These are phyloP conservation scores for Skeletonema menzelii DNA, from an alignment of 108 stramenopile genomes.

Conservation along the genomic window DNA sequence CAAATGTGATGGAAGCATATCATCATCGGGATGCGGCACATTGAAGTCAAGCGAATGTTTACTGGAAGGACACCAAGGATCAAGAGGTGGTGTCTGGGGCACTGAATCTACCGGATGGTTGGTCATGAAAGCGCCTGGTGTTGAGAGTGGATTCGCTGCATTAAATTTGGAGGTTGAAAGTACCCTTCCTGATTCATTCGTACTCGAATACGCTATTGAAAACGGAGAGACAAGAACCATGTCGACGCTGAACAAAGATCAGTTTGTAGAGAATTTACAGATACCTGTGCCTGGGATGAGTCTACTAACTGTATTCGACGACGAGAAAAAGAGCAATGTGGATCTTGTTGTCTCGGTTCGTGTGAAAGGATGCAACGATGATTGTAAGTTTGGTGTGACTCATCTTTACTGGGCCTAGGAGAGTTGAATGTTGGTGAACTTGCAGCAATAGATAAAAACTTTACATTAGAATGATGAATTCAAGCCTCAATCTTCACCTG, in stretches of 20 bases:
- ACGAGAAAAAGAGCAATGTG: constrained; percentile 46
- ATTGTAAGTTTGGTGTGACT: constrained; percentile 49
- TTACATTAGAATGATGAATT: not conserved
- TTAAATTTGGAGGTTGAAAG: constrained; percentile 59
- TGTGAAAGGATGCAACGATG: constrained; percentile 48
- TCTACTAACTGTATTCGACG: constrained; percentile 62
- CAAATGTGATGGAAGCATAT: constrained; percentile 73
- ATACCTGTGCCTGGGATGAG: constrained; percentile 20
- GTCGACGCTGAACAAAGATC: constrained; percentile 40
- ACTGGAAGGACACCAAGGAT: constrained; percentile 72
- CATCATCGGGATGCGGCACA: constrained; percentile 47
- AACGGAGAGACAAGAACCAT: constrained; percentile 33
- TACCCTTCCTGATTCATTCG: constrained; percentile 59
- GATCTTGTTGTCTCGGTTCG: constrained; percentile 72
- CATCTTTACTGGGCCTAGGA: constrained; percentile 67
- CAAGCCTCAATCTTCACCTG: not conserved
- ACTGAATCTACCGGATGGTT: constrained; percentile 77
- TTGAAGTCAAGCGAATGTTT: constrained; percentile 49
- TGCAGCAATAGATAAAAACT: not conserved
- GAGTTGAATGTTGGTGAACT: not conserved
- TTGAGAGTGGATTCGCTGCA: constrained; percentile 74
- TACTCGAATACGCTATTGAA: constrained; percentile 72
- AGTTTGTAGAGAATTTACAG: constrained; percentile 53
- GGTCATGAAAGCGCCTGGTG: constrained; percentile 49
- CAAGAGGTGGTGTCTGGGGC: constrained; percentile 65